Percentiles rank a stretch among this genome's conserved stretches.
These are phyloP conservation scores for Asterophora parasitica DNA, from an alignment of 768 basidiomycete genomes.

Conservation along the genomic window DNA sequence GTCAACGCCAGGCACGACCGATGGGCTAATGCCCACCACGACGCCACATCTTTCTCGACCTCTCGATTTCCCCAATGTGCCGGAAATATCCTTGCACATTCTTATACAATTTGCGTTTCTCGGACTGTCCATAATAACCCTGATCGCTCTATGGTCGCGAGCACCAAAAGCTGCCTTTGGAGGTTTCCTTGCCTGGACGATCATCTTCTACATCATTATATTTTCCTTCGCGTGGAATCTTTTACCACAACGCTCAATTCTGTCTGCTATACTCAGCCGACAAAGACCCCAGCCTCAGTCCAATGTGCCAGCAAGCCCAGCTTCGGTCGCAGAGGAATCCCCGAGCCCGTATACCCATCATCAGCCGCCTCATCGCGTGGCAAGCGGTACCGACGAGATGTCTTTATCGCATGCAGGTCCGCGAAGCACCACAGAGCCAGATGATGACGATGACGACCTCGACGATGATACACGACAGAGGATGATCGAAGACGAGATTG, in stretches of 20 bases:
- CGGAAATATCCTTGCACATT: conserved; percentile 39
- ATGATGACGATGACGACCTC: conserved; percentile 63
- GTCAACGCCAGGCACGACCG: conserved; percentile 50
- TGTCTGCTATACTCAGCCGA: conserved; percentile 44
- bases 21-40: conserved; percentile 23
- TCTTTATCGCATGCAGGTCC: conserved; percentile 34
- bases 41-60: neutral
- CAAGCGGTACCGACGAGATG: conserved; percentile 36
- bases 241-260: conserved; percentile 50
- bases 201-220: conserved; percentile 52
- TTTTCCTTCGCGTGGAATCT: conserved; percentile 54
- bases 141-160: conserved; percentile 55
- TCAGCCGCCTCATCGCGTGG: conserved; percentile 55
- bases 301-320: conserved; percentile 28
- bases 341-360: conserved; percentile 68
- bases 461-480: conserved; percentile 73
- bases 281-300: conserved; percentile 25
- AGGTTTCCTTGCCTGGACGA: conserved; percentile 59
- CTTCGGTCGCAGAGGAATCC: conserved; percentile 41
- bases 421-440: conserved; percentile 44
- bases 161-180: conserved; percentile 54
- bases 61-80: conserved; percentile 28
- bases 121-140: conserved; percentile 50
- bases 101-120: conserved; percentile 56
- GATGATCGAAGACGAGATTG: conserved; percentile 79